Evolutionary conservation across 2,329 filamentous ascomycete species (phyloP).

Genomic region (Diaporthe longicolla): DNA sequence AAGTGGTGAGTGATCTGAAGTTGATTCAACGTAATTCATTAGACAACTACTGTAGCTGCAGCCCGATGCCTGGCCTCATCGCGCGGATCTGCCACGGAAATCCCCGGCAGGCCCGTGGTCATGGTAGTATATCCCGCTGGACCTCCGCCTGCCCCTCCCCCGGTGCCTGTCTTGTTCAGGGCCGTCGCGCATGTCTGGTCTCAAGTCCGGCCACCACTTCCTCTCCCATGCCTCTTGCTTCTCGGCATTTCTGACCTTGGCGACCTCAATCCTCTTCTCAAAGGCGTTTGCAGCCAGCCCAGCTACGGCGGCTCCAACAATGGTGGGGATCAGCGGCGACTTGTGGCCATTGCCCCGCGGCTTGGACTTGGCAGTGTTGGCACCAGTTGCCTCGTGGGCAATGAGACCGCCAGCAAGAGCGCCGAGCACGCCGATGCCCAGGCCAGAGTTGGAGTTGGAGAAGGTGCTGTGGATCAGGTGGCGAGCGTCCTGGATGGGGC

Average conservation of each 20-base stretch:
- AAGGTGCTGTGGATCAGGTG: conserved; percentile 62
- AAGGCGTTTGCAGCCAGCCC: conserved; percentile 68
- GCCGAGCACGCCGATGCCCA: conserved; percentile 66
- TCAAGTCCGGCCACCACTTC: conserved; percentile 46
- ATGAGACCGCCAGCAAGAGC: conserved; percentile 68
- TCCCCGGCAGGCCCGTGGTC: not conserved
- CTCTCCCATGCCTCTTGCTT: conserved; percentile 53
- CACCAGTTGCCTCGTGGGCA: conserved; percentile 64
- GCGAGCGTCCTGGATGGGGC: conserved; percentile 58
- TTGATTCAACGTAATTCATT: not conserved
- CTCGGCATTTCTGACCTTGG: conserved; percentile 52
- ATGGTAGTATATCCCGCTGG: not conserved
- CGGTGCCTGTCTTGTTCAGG: not conserved
- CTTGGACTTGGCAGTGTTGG: conserved; percentile 54
- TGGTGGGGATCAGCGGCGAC: conserved; percentile 61
- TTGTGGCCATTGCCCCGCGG: conserved; percentile 47
- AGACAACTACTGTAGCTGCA: not conserved
- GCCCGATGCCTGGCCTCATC: not conserved
- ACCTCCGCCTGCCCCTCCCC: not conserved
- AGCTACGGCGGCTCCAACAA: conserved; percentile 68
- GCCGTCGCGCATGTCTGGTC: conserved; percentile 15
- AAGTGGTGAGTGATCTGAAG: not conserved
- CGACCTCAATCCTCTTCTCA: conserved; percentile 59
- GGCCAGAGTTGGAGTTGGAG: conserved; percentile 61
- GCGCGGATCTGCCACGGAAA: conserved; percentile 10